Conservation (phyloP, 345 rosid species). For the Eutrema yunnanense region DNA sequence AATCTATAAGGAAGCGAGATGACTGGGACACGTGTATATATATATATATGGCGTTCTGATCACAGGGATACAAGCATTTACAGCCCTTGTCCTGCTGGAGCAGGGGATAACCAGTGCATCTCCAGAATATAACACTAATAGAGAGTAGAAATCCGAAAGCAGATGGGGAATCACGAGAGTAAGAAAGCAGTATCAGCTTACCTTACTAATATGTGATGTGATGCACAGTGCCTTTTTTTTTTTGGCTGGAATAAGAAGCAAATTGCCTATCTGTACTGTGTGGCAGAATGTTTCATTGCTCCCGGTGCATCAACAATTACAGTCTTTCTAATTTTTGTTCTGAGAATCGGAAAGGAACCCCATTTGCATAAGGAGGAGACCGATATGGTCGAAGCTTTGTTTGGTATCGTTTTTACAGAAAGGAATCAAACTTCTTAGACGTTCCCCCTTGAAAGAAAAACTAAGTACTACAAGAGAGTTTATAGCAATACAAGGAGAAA, state of each 20-base stretch:
- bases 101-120: not conserved
- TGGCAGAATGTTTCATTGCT: not conserved
- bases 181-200: not conserved
- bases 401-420: not conserved
- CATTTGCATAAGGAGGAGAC: not conserved
- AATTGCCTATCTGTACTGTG: not conserved
- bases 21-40: not conserved
- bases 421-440: conserved; percentile 8
- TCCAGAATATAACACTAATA: not conserved
- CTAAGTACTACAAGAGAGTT: conserved; percentile 14
- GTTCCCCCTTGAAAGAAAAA: conserved; percentile 5
- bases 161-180: not conserved
- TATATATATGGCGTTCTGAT: not conserved
- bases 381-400: not conserved
- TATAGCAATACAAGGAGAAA: conserved; percentile 11
- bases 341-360: not conserved
- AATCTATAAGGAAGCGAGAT: not conserved
- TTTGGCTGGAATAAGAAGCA: not conserved
- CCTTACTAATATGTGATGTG: not conserved
- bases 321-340: not conserved
- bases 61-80: not conserved
- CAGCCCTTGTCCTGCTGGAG: not conserved
- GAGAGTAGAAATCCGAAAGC: not conserved
- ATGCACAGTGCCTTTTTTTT: not conserved
- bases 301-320: not conserved